Base-by-base conservation (phyloP, 495 filamentous ascomycete genomes). In the Clohesyomyces aquaticus region DNA sequence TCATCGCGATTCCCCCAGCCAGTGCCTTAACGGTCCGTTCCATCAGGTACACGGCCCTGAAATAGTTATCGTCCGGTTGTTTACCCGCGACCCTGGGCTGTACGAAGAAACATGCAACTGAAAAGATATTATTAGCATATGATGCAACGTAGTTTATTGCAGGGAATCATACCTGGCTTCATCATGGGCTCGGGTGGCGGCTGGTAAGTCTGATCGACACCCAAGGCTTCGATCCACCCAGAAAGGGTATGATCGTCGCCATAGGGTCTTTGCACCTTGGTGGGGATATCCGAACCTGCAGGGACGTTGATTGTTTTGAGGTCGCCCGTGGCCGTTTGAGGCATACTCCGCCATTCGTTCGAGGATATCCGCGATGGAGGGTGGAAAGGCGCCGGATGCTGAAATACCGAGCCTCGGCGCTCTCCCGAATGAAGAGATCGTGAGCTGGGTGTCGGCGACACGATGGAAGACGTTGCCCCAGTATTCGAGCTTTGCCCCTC, bases 151-250 rank as follows among this genome's bases (percentile, higher is more conserved):
- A 41, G 53, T n/a, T 47, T 47, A 21, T 25, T 49, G 29, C 9
- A 51, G 28, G 22, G 49, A 21, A 65, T 79, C 83, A 76, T 78
- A 85, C 85, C 79, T 42, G 88, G 87, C 72, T 91, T 95, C 18
- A 83, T 76, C 1, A 81, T 75, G 47, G 81, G 82, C 64, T 96
- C 90, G 6, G 81, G 75, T 2, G 94, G 93, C 29, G 94, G 88
- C 55, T 87, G 83, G 72, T 99, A 99, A 0, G 82, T 79, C 11
- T 86, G 80, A 74, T 99, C 95, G 25, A 98, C 90, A 41, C 89
- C 94, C 6, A 96, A 76, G 0, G 91, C 92, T 72, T 99, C 93
- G 59, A 98, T 93, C 86, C 87, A 97, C 0, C 90, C 88, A 25
- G 85, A 84, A 59, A 88, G 72, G 42, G 79, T 79, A 11, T 86